Evolutionary conservation across 163 green algal genomes (phyloP).

Genomic region (Smithsoniella earleae): DNA sequence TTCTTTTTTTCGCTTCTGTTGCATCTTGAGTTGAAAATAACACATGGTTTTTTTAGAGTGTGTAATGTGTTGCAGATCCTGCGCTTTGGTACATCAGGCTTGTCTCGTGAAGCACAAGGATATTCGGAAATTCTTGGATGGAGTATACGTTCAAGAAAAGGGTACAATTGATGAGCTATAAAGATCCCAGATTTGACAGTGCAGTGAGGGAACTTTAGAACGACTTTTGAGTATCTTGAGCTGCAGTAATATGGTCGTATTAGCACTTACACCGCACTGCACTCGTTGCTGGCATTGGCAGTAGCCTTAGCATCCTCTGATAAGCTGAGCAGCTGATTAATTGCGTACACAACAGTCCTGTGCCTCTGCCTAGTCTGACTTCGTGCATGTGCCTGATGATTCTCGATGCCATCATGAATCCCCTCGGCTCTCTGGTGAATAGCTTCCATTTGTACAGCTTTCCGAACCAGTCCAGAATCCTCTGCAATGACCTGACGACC

Average conservation of each 20-base stretch:
- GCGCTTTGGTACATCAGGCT: conserved; percentile 80
- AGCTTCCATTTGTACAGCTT: background rate
- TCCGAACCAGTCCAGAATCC: background rate
- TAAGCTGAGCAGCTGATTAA: background rate
- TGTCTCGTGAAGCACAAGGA: conserved; percentile 78
- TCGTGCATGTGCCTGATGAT: background rate
- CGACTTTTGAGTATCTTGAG: too few relatives aligned
- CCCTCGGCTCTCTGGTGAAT: background rate
- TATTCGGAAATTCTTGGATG: conserved; percentile 99
- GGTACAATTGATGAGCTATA: conserved; percentile 35
- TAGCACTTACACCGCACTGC: background rate
- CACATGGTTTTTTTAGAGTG: too few relatives aligned
- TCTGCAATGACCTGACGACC: background rate
- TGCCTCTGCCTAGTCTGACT: background rate
- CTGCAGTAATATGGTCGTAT: background rate
- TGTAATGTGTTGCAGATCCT: conserved; percentile 43
- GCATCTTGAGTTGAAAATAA: background rate
- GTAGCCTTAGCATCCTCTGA: background rate
- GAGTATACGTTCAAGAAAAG: conserved; percentile 83
- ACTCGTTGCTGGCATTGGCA: background rate
- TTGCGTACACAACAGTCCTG: background rate
- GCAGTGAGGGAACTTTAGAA: too few relatives aligned
- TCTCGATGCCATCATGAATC: background rate
- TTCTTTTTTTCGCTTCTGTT: background rate
- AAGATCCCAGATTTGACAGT: background rate